Evolutionary conservation across 2,329 filamentous ascomycete species (phyloP).

Genomic region (Penicillium thymicola): DNA sequence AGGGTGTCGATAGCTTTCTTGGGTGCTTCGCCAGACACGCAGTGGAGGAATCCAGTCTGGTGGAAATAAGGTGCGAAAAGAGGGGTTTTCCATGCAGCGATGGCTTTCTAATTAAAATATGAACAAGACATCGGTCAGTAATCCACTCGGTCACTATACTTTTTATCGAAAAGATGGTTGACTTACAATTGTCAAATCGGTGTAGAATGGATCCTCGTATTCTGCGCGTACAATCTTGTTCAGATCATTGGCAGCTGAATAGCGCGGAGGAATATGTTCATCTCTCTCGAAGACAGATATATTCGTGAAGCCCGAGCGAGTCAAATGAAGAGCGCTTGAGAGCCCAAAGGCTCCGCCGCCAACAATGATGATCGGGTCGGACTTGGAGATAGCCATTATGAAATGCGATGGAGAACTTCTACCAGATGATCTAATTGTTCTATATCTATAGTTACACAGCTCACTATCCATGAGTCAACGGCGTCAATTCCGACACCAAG

Average conservation of each 20-base stretch:
- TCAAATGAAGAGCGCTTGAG: conserved; percentile 49
- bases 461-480: background rate
- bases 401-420: background rate
- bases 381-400: conserved; percentile 19
- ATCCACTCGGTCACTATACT: background rate
- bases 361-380: conserved; percentile 33
- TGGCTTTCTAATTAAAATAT: conserved; percentile 43
- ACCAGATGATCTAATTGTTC: background rate
- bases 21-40: conserved; percentile 48
- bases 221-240: conserved; percentile 62
- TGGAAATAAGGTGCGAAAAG: conserved; percentile 55
- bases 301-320: conserved; percentile 44
- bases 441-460: conserved; percentile 9
- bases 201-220: conserved; percentile 58
- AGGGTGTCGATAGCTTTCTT: conserved; percentile 49
- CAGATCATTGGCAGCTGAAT: conserved; percentile 57
- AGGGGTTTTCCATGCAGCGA: conserved; percentile 52
- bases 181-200: conserved; percentile 51
- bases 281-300: conserved; percentile 50
- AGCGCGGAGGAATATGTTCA: conserved; percentile 46
- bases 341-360: conserved; percentile 53
- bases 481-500: background rate
- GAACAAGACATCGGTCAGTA: background rate
- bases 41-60: conserved; percentile 52
- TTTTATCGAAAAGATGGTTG: background rate